phyloP scores from a whole-genome alignment of 257 asterid species.

The Plantago ovata region DNA sequence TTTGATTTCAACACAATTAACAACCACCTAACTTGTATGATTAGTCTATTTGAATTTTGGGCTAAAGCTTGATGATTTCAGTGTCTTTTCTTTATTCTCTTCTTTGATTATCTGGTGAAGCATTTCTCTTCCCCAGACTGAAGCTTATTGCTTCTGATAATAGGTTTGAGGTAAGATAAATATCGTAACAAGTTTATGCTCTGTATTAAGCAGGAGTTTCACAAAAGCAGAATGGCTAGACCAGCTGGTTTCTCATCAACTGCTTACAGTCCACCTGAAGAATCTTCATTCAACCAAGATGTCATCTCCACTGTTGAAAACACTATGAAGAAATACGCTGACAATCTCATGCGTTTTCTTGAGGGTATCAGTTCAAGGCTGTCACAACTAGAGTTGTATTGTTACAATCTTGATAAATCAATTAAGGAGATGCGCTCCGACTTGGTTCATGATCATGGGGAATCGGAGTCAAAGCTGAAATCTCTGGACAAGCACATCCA shows the following conservation, averaged over 20 bases:
- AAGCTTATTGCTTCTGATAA: too few relatives aligned
- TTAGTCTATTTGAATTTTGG: too few relatives aligned
- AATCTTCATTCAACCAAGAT: slow-evolving; percentile 64
- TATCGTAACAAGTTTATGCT: background rate
- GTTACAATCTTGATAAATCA: slow-evolving; percentile 90
- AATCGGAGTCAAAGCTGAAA: slow-evolving; percentile 72
- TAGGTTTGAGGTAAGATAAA: too few relatives aligned
- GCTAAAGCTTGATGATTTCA: too few relatives aligned
- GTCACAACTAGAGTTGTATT: slow-evolving; percentile 86
- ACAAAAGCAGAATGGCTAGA: slow-evolving; percentile 76
- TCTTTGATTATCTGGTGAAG: too few relatives aligned
- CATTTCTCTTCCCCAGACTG: too few relatives aligned
- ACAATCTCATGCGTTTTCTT: slow-evolving; percentile 89
- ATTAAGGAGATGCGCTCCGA: slow-evolving; percentile 90
- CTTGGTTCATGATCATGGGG: slow-evolving; percentile 69
- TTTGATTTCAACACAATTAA: too few relatives aligned
- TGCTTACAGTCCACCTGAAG: slow-evolving; percentile 74
- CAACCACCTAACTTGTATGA: too few relatives aligned
- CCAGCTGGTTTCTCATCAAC: slow-evolving; percentile 55
- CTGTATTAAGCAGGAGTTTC: slow-evolving; percentile 58
- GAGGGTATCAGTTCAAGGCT: slow-evolving; percentile 94
- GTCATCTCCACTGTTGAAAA: slow-evolving; percentile 59
- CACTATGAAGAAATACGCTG: slow-evolving; percentile 80
- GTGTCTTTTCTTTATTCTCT: too few relatives aligned
- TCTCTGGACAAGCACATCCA: slow-evolving; percentile 81